Evolutionary conservation across 257 asterid species (phyloP).

Genomic region (Scutellaria minor): DNA sequence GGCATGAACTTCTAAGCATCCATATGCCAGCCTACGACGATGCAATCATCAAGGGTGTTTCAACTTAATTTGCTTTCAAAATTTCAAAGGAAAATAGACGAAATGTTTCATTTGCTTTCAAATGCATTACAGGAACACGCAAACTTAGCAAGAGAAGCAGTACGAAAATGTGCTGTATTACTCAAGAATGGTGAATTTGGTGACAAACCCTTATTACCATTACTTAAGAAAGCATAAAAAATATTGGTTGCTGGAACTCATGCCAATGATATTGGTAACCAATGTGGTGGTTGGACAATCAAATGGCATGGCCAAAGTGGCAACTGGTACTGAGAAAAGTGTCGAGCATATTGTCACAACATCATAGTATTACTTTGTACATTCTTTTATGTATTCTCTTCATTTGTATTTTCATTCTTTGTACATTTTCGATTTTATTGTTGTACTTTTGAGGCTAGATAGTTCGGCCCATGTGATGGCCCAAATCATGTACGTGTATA

Average conservation of each 20-base stretch:
- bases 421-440: too few species aligned
- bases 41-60: slow-evolving; percentile 53
- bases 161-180: slow-evolving; percentile 43
- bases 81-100: too few species aligned
- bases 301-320: slow-evolving; percentile 45
- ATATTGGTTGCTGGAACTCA: slow-evolving; percentile 43
- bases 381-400: too few species aligned
- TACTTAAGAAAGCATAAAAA: slow-evolving; percentile 35
- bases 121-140: slow-evolving; percentile 39
- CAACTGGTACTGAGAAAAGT: too few species aligned
- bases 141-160: slow-evolving; percentile 51
- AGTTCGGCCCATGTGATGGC: too few species aligned
- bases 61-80: not conserved
- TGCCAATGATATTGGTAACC: slow-evolving; percentile 43
- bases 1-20: slow-evolving; percentile 42
- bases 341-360: too few species aligned
- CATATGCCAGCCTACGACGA: slow-evolving; percentile 53
- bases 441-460: too few species aligned
- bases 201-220: slow-evolving; percentile 36
- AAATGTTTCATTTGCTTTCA: not conserved
- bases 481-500: too few species aligned
- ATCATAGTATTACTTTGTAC: too few species aligned
- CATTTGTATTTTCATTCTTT: too few species aligned
- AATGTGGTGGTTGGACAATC: slow-evolving; percentile 50
- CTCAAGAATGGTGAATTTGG: slow-evolving; percentile 42